Percentiles rank a stretch among this genome's conserved stretches.
Evolutionary conservation across 371 early-diverging fungal genomes (phyloP).

Genomic region (Ecytonucleospora hepatopenaei): DNA sequence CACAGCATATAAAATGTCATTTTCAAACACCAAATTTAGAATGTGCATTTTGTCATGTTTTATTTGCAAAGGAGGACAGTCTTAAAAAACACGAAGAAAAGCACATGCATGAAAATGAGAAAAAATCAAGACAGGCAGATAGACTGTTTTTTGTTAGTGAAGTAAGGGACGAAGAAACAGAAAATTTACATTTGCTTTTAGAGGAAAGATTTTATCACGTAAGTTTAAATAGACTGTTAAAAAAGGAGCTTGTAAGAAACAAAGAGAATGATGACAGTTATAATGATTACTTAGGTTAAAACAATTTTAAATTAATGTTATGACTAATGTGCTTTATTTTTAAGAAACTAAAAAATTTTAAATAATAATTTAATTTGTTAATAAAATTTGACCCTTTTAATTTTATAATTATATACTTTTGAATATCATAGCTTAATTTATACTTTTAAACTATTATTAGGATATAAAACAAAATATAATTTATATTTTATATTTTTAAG

Average conservation of each 20-base stretch:
- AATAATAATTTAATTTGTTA: too few species aligned
- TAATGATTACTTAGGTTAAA: conserved; percentile 26
- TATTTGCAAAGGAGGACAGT: conserved; percentile 51
- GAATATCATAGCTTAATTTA: too few species aligned
- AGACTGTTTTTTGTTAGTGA: background rate
- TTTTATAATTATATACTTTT: too few species aligned
- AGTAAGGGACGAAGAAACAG: background rate
- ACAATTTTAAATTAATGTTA: too few species aligned
- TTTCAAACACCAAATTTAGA: conserved; percentile 50
- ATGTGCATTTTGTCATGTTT: conserved; percentile 43
- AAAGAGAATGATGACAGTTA: conserved; percentile 7
- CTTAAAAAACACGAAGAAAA: conserved; percentile 50
- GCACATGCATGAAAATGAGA: conserved; percentile 40
- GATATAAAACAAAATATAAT: too few species aligned
- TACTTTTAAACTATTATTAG: too few species aligned
- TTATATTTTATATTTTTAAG: too few species aligned
- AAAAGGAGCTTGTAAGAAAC: conserved; percentile 4
- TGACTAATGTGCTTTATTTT: too few species aligned
- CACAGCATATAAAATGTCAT: conserved; percentile 46
- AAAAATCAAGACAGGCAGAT: background rate
- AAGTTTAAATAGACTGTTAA: conserved; percentile 3
- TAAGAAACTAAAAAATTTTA: too few species aligned
- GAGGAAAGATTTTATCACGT: conserved; percentile 4
- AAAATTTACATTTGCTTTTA: conserved; percentile 2
- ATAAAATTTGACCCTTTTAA: too few species aligned